Evolutionary conservation across 257 asterid genomes (phyloP).

Genomic region (Solanum clarkiae): DNA sequence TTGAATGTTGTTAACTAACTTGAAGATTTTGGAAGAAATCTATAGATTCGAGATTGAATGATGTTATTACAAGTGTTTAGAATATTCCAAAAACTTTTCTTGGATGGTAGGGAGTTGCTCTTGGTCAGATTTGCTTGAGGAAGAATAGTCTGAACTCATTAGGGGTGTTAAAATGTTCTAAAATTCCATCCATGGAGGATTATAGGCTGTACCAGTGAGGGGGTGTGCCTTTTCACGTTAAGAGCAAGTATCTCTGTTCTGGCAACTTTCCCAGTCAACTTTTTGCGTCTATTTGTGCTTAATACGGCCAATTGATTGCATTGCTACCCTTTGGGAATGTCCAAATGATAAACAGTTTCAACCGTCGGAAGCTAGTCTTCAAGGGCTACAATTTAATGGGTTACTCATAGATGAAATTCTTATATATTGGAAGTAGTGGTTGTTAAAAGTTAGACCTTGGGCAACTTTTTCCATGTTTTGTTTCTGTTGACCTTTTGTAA

Average conservation of each 20-base stretch:
- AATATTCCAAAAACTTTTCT: too few species aligned
- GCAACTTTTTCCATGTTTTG: background rate
- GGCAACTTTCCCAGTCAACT: background rate
- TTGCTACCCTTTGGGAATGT: background rate
- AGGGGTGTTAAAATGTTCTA: too few species aligned
- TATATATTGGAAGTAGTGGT: background rate
- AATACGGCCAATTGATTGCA: background rate
- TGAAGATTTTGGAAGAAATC: background rate
- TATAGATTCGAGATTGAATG: background rate
- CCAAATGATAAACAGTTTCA: background rate
- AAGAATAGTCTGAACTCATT: too few species aligned
- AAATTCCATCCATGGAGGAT: too few species aligned
- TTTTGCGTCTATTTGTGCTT: background rate
- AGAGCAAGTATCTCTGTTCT: background rate
- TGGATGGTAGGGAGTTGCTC: too few species aligned
- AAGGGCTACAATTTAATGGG: background rate
- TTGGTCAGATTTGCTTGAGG: too few species aligned
- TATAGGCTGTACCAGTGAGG: background rate
- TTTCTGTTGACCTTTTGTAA: background rate
- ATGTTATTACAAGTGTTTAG: background rate
- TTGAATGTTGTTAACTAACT: background rate
- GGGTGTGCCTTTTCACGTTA: background rate
- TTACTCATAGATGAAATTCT: background rate
- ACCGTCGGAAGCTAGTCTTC: background rate
- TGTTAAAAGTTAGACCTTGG: background rate